Evolutionary conservation across 169 alveolate genomes (phyloP), one percentile per base, ranked within the genome.

Genomic region (Cryptosporidium sp.): DNA sequence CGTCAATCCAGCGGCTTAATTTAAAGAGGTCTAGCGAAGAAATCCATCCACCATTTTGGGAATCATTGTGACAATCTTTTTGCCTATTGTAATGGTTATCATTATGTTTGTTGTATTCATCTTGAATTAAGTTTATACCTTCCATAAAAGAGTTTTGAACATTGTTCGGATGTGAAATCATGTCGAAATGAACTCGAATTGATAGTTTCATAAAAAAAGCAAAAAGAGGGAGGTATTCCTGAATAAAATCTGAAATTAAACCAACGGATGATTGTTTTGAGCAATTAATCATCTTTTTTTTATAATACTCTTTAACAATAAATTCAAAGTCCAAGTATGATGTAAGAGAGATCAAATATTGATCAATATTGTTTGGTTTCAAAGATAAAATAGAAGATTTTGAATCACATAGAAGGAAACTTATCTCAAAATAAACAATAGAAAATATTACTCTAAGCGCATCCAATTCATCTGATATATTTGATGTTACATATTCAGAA

Each of bases 151-250:
- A 52, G 26, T 56, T 70, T 80, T 65, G 61, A 37, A 80, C 42
- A 39, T 26, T 62, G 42, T 80, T 60, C 5, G 89, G 89, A 80
- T 80, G 80, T 29, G 80, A 29, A 39, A 67, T 65, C 39, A 80
- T 60, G 10, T 44, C 75, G 26, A 80, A 60, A 45, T 67, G 89
- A 62, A 80, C 69, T 31, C 89, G 33, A 21, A 80, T 42, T 14
- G 89, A 52, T 6, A 80, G 26, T 33, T 52, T 80, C 52, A 80
- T 42, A 23, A 80, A 37, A 14, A 65, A 10, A 8, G 75, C 26
- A 42, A 80, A 80, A 16, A 62, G 37, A 29, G 89, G 89, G 53
- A 80, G 51, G 21, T 16, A 29, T 44, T 60, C 73, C 44, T 61
- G 65, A 35, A 80, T 39, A 45, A 80, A 80, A 29, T 61, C 75